Evolutionary conservation across 148 eudicot genomes (phyloP).

Genomic region (Euryodendron excelsum): DNA sequence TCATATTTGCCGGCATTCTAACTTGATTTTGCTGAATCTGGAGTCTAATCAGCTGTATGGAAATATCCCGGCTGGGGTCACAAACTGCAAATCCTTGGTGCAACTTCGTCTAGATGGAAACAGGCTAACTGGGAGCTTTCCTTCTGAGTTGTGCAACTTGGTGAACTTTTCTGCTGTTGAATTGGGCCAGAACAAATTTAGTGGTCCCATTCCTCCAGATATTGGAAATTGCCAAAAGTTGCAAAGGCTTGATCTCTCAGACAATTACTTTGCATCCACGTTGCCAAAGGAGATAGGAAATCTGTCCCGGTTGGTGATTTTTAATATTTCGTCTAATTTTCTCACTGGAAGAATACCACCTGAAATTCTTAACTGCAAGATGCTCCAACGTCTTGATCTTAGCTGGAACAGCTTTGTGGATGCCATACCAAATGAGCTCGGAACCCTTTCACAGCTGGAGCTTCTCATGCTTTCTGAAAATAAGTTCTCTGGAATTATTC

Average conservation of each 20-base stretch:
- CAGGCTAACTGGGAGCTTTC: slow-evolving; percentile 66
- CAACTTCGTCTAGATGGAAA: slow-evolving; percentile 74
- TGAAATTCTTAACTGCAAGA: slow-evolving; percentile 70
- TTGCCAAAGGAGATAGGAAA: slow-evolving; percentile 84
- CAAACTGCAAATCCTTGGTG: slow-evolving; percentile 58
- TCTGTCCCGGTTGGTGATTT: slow-evolving; percentile 57
- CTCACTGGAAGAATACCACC: slow-evolving; percentile 62
- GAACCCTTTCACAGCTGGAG: slow-evolving; percentile 69
- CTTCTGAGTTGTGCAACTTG: slow-evolving; percentile 68
- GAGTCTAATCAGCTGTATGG: slow-evolving; percentile 59
- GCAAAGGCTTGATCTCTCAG: slow-evolving; percentile 82
- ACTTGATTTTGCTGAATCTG: slow-evolving; percentile 72
- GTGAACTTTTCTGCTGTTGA: slow-evolving; percentile 76
- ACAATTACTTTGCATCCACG: slow-evolving; percentile 57
- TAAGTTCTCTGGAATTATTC: slow-evolving; percentile 66
- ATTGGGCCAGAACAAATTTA: slow-evolving; percentile 74
- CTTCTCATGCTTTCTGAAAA: slow-evolving; percentile 85
- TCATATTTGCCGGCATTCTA: slow-evolving; percentile 56
- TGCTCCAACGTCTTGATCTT: slow-evolving; percentile 88
- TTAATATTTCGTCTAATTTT: slow-evolving; percentile 74
- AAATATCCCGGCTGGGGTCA: slow-evolving; percentile 63
- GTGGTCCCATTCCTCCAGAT: slow-evolving; percentile 67
- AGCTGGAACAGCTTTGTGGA: slow-evolving; percentile 64
- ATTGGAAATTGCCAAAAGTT: slow-evolving; percentile 63
- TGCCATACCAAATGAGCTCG: slow-evolving; percentile 61